A percentile compares a stretch with the other conserved stretches of the same genome.
phyloP scores from a whole-genome alignment of 1,284 basidiomycete genomes.

The Exobasidium rhododendri region DNA sequence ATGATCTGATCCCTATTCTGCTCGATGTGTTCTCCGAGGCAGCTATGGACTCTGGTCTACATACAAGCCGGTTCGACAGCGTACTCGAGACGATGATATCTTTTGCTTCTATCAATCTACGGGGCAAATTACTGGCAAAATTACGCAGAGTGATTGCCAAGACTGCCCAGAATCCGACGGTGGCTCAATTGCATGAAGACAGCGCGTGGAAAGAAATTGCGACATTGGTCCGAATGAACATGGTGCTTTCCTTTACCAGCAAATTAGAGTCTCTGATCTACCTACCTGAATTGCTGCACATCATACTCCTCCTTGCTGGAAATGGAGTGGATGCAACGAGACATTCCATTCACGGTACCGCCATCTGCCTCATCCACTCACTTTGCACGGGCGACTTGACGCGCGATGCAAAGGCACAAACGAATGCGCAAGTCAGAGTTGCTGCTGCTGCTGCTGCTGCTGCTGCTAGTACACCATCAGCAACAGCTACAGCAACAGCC shows the following conservation, averaged over 20 bases:
- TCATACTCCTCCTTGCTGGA: slow-evolving; percentile 46
- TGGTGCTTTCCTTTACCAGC: slow-evolving; percentile 48
- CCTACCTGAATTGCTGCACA: slow-evolving; percentile 45
- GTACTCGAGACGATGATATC: slow-evolving; percentile 52
- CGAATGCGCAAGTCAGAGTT: slow-evolving; percentile 15
- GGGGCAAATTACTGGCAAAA: slow-evolving; percentile 46
- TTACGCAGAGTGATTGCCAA: slow-evolving; percentile 45
- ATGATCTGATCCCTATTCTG: slow-evolving; percentile 45
- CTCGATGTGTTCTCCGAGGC: slow-evolving; percentile 48
- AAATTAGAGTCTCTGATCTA: slow-evolving; percentile 43
- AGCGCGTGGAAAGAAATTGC: slow-evolving; percentile 50
- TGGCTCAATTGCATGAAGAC: slow-evolving; percentile 40
- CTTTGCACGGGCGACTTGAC: slow-evolving; percentile 44
- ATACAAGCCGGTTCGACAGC: slow-evolving; percentile 47
- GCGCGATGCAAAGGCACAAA: slow-evolving; percentile 8
- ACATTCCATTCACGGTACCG: slow-evolving; percentile 40
- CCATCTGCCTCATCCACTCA: slow-evolving; percentile 49
- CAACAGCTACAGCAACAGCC: background rate
- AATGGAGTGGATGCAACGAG: slow-evolving; percentile 45
- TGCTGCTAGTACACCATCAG: background rate
- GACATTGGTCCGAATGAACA: slow-evolving; percentile 49
- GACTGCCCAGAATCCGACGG: slow-evolving; percentile 43
- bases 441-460: background rate
- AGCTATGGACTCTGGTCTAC: slow-evolving; percentile 48
- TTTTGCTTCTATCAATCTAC: slow-evolving; percentile 46